These are phyloP conservation scores for Datisca glomerata DNA, from an alignment of 306 rosid species.

Conservation along the genomic window DNA sequence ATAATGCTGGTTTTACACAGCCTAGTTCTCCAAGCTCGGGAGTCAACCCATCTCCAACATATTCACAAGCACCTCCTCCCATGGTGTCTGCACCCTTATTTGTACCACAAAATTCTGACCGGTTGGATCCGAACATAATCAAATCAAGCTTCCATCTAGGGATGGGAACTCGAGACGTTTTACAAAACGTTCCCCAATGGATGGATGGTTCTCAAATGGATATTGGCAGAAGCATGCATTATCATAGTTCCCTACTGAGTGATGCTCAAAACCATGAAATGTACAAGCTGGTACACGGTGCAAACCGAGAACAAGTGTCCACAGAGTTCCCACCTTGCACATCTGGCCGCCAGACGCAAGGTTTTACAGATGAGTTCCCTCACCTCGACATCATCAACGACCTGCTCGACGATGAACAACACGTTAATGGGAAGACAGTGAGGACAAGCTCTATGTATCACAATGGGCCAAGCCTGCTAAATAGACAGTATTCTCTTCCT, in stretches of 20 bases:
- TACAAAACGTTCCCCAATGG: slow-evolving; percentile 65
- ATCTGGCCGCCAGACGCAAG: slow-evolving; percentile 64
- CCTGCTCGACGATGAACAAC: slow-evolving; percentile 78
- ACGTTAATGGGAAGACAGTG: slow-evolving; percentile 28
- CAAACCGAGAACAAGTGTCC: slow-evolving; percentile 31
- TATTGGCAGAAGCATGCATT: slow-evolving; percentile 33
- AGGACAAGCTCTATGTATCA: slow-evolving; percentile 28
- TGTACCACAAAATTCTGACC: slow-evolving; percentile 54
- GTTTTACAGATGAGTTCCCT: slow-evolving; percentile 75
- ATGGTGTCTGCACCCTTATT: slow-evolving; percentile 50
- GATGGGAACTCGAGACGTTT: slow-evolving; percentile 33
- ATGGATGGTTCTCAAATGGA: slow-evolving; percentile 52
- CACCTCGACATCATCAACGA: slow-evolving; percentile 96
- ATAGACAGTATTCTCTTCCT: slow-evolving; percentile 68
- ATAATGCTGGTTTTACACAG: slow-evolving; percentile 40
- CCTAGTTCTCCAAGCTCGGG: slow-evolving; percentile 46
- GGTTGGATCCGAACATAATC: slow-evolving; percentile 33
- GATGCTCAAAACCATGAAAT: slow-evolving; percentile 44
- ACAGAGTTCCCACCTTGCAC: slow-evolving; percentile 45
- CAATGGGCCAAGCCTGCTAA: slow-evolving; percentile 41
- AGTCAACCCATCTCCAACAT: slow-evolving; percentile 34
- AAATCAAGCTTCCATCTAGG: slow-evolving; percentile 45
- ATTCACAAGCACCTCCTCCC: slow-evolving; percentile 51
- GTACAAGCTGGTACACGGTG: slow-evolving; percentile 41
- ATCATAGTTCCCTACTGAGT: slow-evolving; percentile 33